Conservation (phyloP, 768 basidiomycete genomes). For the Hypholoma sublateritium region DNA sequence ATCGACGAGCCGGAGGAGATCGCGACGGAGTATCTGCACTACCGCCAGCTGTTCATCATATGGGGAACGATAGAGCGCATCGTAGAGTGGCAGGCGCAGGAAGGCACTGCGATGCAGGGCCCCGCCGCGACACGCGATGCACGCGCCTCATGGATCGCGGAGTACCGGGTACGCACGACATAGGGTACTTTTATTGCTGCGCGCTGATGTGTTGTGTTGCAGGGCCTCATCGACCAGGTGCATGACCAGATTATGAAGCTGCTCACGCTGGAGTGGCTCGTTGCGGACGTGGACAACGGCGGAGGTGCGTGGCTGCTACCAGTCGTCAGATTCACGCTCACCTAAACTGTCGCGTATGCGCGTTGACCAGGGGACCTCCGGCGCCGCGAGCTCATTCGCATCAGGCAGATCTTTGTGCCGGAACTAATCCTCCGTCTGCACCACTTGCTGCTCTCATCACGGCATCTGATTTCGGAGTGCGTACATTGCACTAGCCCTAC, state of each 20-base stretch:
- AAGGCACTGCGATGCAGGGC: constrained; percentile 27
- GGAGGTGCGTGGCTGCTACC: constrained; percentile 31
- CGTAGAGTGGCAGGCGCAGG: constrained; percentile 57
- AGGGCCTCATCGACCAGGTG: constrained; percentile 64
- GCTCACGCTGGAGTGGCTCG: constrained; percentile 78
- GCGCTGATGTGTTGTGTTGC: neutral
- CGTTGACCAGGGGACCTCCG: constrained; percentile 49
- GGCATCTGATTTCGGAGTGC: constrained; percentile 64
- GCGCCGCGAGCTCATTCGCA: constrained; percentile 68
- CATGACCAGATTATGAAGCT: constrained; percentile 67
- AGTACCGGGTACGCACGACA: constrained; percentile 52
- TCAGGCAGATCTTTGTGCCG: constrained; percentile 86
- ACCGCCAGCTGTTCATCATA: constrained; percentile 74
- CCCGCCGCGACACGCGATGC: constrained; percentile 60
- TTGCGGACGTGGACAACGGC: constrained; percentile 47
- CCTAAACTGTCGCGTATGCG: neutral
- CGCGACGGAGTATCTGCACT: constrained; percentile 76
- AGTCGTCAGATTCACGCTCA: too few relatives aligned
- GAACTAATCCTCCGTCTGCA: constrained; percentile 89
- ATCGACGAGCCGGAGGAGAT: constrained; percentile 70
- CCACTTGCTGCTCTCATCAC: constrained; percentile 63
- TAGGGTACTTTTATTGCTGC: neutral
- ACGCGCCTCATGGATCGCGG: constrained; percentile 57
- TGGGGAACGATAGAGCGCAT: constrained; percentile 68
- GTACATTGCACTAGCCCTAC: constrained; percentile 22